These are phyloP conservation scores for Blastocystis sp. DNA, from an alignment of 352 stramenopile genomes.

Conservation along the genomic window DNA sequence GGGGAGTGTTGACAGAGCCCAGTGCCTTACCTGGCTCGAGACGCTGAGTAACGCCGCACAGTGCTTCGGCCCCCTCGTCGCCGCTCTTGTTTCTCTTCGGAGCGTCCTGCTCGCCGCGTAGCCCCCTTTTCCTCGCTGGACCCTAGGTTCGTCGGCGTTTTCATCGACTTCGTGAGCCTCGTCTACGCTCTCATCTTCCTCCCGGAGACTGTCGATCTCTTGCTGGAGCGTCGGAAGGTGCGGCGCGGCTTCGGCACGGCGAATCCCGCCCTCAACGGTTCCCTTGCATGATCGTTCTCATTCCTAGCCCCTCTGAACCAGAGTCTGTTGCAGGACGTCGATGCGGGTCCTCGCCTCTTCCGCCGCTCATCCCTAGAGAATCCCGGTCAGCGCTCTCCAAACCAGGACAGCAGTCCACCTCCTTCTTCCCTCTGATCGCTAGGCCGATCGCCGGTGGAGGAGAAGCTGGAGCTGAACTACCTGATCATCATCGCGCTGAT, in stretches of 20 bases:
- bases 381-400: too few species aligned
- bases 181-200: slow-evolving; percentile 50
- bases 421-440: too few species aligned
- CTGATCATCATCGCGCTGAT: slow-evolving; percentile 48
- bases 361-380: too few species aligned
- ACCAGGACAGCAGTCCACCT: too few species aligned
- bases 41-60: not conserved
- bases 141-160: slow-evolving; percentile 16
- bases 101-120: slow-evolving; percentile 12
- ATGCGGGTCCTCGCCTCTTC: too few species aligned
- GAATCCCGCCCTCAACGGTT: not conserved
- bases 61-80: slow-evolving; percentile 21
- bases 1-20: not conserved
- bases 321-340: not conserved
- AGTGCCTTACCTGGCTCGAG: not conserved
- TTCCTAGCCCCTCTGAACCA: slow-evolving; percentile 12
- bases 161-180: slow-evolving; percentile 4
- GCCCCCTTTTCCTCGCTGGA: not conserved
- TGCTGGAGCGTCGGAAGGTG: not conserved
- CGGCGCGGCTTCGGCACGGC: not conserved
- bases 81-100: not conserved
- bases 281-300: not conserved
- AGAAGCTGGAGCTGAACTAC: slow-evolving; percentile 34
- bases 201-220: not conserved
- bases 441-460: too few species aligned